A percentile compares a stretch with the other conserved stretches of the same genome.
Conservation (phyloP, 345 rosid genomes). For the Arabidopsis suecica region DNA sequence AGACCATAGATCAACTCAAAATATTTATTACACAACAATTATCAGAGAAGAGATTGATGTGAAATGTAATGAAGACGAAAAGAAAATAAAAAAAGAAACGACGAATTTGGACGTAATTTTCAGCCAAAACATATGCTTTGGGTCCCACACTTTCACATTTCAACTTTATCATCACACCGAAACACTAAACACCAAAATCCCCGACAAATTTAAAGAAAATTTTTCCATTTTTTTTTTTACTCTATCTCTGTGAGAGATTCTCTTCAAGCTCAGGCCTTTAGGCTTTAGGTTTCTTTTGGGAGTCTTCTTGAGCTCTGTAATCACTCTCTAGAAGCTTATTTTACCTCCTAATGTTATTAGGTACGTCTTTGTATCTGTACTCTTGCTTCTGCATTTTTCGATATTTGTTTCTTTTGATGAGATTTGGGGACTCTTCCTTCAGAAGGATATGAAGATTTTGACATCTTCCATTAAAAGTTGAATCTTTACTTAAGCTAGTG, state of each 20-base stretch:
- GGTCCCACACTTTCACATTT: conserved; percentile 16
- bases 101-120: conserved; percentile 24
- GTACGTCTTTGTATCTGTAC: conserved; percentile 1
- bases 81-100: background rate
- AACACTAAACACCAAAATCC: conserved; percentile 42
- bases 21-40: background rate
- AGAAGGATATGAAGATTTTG: background rate
- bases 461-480: background rate
- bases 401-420: conserved; percentile 9
- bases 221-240: background rate
- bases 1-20: background rate
- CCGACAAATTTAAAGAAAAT: background rate
- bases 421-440: background rate
- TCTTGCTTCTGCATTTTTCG: conserved; percentile 1
- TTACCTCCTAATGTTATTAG: conserved; percentile 5
- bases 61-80: conserved; percentile 25
- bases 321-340: background rate
- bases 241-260: conserved; percentile 30
- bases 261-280: conserved; percentile 31
- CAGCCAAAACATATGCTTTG: conserved; percentile 23
- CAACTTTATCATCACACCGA: conserved; percentile 27
- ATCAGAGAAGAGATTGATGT: conserved; percentile 8
- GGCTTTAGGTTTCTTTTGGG: conserved; percentile 28
- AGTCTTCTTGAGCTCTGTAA: background rate
- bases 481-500: conserved; percentile 13